Evolutionary conservation across 352 stramenopile species (phyloP).

Genomic region (Phytophthora vignae): DNA sequence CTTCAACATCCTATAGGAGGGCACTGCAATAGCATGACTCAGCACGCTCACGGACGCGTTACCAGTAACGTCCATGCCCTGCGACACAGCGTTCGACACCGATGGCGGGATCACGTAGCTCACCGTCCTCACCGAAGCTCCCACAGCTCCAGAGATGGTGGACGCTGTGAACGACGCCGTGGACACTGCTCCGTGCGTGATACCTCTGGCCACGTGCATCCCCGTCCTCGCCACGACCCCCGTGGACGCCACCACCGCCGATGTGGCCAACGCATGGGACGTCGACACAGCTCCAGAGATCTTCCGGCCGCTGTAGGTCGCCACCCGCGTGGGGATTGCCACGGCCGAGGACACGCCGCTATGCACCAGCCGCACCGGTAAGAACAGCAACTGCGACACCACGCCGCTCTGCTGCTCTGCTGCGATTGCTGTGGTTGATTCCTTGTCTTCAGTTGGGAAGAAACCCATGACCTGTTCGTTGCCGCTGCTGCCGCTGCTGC

Average conservation of each 20-base stretch:
- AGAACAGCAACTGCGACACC: conserved; percentile 64
- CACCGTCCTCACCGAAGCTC: conserved; percentile 57
- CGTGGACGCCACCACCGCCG: conserved; percentile 62
- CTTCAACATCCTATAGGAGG: conserved; percentile 67
- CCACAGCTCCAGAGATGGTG: conserved; percentile 59
- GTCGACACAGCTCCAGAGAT: conserved; percentile 64
- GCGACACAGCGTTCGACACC: conserved; percentile 68
- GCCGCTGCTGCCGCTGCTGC: conserved; percentile 8
- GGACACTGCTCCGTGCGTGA: conserved; percentile 60
- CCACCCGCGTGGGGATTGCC: conserved; percentile 55
- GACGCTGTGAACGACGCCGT: conserved; percentile 65
- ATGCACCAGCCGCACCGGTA: conserved; percentile 67
- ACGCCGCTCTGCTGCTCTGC: conserved; percentile 27
- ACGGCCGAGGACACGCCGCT: conserved; percentile 65
- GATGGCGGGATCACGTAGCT: conserved; percentile 67
- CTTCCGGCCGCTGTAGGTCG: conserved; percentile 64
- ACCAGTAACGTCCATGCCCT: conserved; percentile 65
- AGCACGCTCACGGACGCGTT: conserved; percentile 68
- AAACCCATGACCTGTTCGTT: conserved; percentile 30
- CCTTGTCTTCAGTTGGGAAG: conserved; percentile 13
- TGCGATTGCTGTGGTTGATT: neutral
- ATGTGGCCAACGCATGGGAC: conserved; percentile 68
- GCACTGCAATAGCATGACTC: conserved; percentile 73
- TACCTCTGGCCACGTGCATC: conserved; percentile 55
- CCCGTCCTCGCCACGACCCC: conserved; percentile 60